Base-by-base conservation (phyloP, 768 basidiomycete species). In the Agrocybe pediades region DNA sequence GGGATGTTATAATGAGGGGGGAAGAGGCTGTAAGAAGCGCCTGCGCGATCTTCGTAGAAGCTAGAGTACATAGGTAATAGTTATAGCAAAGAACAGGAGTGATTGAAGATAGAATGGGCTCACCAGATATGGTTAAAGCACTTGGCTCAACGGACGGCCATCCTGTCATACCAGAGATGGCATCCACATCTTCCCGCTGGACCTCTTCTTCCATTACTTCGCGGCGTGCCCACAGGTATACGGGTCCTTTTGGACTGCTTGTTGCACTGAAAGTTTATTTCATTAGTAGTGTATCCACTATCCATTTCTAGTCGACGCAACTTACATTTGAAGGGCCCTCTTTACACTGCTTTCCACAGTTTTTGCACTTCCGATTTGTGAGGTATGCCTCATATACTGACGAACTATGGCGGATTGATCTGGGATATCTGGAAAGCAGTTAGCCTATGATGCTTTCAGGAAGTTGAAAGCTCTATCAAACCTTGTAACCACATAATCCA, bases 401-500 rank as follows among this genome's bases (percentile, higher is more conserved):
- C 88, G 80, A 23, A 88, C 80, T 49, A 90, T 88, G 3, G 79
- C 74, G 1, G 85, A 61, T 59, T 90, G 88, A 62, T 90, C 88
- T n/a, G 82, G 83, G 6, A 84, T 74, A 65, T 89, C 86, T 88
- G 59, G 8, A 23, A 15, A 41, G 39, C 1, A 26, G 13, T 7
- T 20, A 23, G 11, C 33, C 5, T 36, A 21, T 19, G 30, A 36
- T 19, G 15, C 15, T 11, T 15, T 6, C 8, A 6, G 3, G 2
- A 21, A 53, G 15, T 5, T 16, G n/a, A n/a, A n/a, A 29, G 24
- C 15, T 15, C 48, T 58, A 29, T 57, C n/a, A n/a, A n/a, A 83
- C 86, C 87, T 74, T 90, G 86, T 2, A 84, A 54, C 81, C 86
- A 87, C 76, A 87, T 83, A 33, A 87, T 86, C 78, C 82, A 89